Evolutionary conservation across 139 green algal species (phyloP).

Genomic region (Medakamo hakoo): DNA sequence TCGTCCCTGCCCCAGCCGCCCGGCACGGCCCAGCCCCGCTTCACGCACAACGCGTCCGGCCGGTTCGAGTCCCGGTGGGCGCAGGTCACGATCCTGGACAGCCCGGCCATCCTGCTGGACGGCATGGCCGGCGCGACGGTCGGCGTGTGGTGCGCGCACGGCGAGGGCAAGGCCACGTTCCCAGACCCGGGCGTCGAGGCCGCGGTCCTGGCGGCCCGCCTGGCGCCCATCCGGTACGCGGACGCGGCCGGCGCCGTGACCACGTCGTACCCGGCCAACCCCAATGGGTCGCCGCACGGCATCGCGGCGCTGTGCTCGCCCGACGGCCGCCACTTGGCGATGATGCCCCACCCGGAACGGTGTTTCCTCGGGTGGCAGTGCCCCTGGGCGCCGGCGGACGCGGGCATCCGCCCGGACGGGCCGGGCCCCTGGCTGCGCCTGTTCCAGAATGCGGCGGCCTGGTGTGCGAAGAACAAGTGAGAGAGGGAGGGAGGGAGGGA

Average conservation of each 20-base stretch:
- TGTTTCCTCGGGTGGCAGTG: conserved; percentile 92
- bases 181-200: conserved; percentile 49
- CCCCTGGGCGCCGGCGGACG: conserved; percentile 40
- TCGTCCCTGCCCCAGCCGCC: conserved; percentile 17
- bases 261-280: conserved; percentile 89
- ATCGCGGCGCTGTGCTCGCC: conserved; percentile 84
- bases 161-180: conserved; percentile 86
- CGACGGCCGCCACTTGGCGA: conserved; percentile 88
- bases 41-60: conserved; percentile 86
- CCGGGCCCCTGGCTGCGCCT: conserved; percentile 85
- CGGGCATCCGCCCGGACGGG: conserved; percentile 42
- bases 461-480: conserved; percentile 17
- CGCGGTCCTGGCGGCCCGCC: conserved; percentile 32
- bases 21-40: conserved; percentile 77
- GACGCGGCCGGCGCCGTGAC: conserved; percentile 45
- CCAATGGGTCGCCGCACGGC: conserved; percentile 86
- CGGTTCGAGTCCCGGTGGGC: conserved; percentile 73
- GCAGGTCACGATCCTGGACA: conserved; percentile 59
- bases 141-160: conserved; percentile 93
- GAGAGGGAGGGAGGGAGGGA: too few species aligned
- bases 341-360: conserved; percentile 98
- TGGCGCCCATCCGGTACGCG: conserved; percentile 80
- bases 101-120: conserved; percentile 49
- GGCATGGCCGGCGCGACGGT: conserved; percentile 73
- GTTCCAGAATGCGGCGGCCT: conserved; percentile 93